Base-by-base conservation (phyloP, 768 basidiomycete genomes). In the Tephrocybe sp. region DNA sequence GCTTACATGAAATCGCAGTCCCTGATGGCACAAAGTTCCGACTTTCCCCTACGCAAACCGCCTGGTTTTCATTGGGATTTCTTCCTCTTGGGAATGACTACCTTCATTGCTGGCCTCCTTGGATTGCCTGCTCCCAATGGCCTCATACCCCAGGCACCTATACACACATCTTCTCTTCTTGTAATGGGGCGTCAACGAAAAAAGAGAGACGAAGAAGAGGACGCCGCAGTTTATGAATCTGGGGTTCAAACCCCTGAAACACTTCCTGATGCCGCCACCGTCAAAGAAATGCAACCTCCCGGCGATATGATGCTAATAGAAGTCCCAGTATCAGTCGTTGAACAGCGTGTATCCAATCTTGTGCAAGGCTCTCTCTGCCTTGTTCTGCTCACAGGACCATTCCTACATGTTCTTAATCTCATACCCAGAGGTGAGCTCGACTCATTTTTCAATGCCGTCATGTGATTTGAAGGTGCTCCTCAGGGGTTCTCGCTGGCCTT, bases 341-440 rank as follows among this genome's bases (percentile, higher is more conserved):
- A 98, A 64, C 94, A 97, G 68, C 79, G 94, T n/a, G 83, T 92
- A 10, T 95, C 92, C 7, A 95, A 97, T 64, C 76, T 97, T 17
- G 86, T 84, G 0, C 90, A 97, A 66, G 92, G 95, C 18, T 68
- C 81, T 11, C 68, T 92, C 28, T 90, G 83, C 62, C 77, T 97
- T 6, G 83, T 93, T 15, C 76, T 94, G 18, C 81, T 97, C 55
- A 85, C 84, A 0, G 81, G 84, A 0, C 94, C 93, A 0, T 89
- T 97, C 64, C 66, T 97, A 39, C 87, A 89, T 58, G 75, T 95
- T 20, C 69, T 96, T 23, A 76, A 79, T 32, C 73, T 92, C 52
- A 90, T 97, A 51, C 92, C 93, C 0, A 75, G 91, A 65, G 86
- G 79, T 64, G 53, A 50, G 59, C 12, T 8, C 20, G 17, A 11